Conservation (phyloP, 1,284 basidiomycete genomes). For the Gastroboletus turbinatus region DNA sequence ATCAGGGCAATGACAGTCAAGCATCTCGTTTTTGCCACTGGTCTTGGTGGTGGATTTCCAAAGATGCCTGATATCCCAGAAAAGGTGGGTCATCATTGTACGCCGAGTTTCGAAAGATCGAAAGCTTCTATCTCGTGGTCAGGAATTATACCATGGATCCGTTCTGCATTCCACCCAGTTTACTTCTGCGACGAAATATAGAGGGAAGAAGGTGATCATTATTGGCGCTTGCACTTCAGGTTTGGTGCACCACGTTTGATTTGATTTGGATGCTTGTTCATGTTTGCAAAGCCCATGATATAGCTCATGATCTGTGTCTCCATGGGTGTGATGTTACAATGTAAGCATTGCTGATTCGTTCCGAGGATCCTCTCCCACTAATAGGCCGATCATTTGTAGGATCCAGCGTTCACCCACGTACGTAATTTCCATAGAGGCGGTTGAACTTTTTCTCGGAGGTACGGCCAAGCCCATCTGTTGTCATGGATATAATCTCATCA, state of each 20-base stretch:
- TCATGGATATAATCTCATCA: neutral
- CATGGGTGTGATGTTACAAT: conserved; percentile 25
- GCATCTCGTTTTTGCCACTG: conserved; percentile 41
- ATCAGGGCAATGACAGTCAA: conserved; percentile 30
- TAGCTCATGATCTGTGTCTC: conserved; percentile 25
- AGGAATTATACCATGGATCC: conserved; percentile 24
- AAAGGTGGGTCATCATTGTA: conserved; percentile 10
- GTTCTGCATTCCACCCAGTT: conserved; percentile 41
- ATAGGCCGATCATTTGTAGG: conserved; percentile 7
- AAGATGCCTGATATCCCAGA: conserved; percentile 32
- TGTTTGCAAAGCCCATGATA: conserved; percentile 26
- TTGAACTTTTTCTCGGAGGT: conserved; percentile 18
- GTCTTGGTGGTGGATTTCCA: conserved; percentile 37
- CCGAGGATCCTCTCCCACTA: neutral
- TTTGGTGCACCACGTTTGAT: neutral
- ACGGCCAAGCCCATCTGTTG: neutral
- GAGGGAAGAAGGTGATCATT: conserved; percentile 26
- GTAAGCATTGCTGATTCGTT: conserved; percentile 7
- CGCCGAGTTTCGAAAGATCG: neutral
- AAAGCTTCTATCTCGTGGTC: neutral
- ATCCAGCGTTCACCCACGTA: conserved; percentile 31
- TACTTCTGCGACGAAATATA: conserved; percentile 32
- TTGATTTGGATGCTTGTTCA: neutral
- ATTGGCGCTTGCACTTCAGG: conserved; percentile 33
- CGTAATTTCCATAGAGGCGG: conserved; percentile 20